These are phyloP conservation scores for Cyberlindnera mississippiensis DNA, from an alignment of 805 yeast species.

Conservation along the genomic window DNA sequence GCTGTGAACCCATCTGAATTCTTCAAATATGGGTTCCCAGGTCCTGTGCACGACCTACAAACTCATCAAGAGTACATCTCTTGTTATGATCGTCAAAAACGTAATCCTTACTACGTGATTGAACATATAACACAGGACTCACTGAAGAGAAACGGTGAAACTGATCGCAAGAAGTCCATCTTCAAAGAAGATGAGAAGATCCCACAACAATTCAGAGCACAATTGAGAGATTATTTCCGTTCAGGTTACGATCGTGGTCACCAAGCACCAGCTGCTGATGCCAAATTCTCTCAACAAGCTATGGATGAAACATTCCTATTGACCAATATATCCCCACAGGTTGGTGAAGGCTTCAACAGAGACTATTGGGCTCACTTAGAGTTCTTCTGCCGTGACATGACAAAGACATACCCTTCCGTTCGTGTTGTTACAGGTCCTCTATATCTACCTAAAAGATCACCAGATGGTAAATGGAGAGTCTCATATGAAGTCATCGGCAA, in stretches of 20 bases:
- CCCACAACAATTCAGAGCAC: constrained; percentile 73
- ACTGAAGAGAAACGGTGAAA: constrained; percentile 45
- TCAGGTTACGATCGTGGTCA: constrained; percentile 97
- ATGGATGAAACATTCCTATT: constrained; percentile 93
- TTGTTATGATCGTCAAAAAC: constrained; percentile 77
- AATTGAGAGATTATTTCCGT: constrained; percentile 82
- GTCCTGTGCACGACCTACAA: constrained; percentile 84
- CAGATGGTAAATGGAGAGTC: constrained; percentile 82
- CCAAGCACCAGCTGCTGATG: constrained; percentile 97
- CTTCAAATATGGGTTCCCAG: constrained; percentile 92
- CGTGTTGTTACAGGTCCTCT: constrained; percentile 92
- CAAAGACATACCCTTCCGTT: constrained; percentile 67
- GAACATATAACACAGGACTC: constrained; percentile 85
- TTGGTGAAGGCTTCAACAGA: constrained; percentile 95
- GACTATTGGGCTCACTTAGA: constrained; percentile 98
- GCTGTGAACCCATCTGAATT: constrained; percentile 69
- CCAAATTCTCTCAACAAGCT: constrained; percentile 82
- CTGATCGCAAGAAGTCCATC: constrained; percentile 74
- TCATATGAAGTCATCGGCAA: constrained; percentile 91
- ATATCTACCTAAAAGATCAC: constrained; percentile 70
- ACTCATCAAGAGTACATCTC: constrained; percentile 74
- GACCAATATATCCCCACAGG: constrained; percentile 94
- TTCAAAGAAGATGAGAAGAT: constrained; percentile 84
- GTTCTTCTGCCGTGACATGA: constrained; percentile 76
- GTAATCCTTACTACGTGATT: constrained; percentile 83